Evolutionary conservation across 2,329 filamentous ascomycete genomes (phyloP), one percentile per base, ranked within the genome.

Genomic region (Microsporum canis): DNA sequence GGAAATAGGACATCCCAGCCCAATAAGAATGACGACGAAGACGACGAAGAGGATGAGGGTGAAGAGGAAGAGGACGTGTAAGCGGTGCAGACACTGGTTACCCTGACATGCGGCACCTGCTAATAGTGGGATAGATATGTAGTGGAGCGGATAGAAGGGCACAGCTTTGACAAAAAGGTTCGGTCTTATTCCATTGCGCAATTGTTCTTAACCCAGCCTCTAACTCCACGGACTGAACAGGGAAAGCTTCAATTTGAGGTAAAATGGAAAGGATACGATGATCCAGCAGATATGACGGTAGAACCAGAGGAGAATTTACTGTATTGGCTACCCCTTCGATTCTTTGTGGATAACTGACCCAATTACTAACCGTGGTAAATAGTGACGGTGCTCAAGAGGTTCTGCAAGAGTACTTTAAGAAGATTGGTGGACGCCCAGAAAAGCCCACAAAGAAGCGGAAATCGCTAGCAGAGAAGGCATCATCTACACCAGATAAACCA

Each of bases 201-300:
- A 23, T n/a, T 27, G 8, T 51, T 2, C 47, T 39, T 12, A 10
- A 14, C 12, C 7, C 34, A 1, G 12, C 3, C 14, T 39, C 27
- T 57, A 17, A 57, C 55, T 14, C 3, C 23, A 5, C 23, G 55
- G 12, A 3, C 34, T 38, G 33, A 57, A 47, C 47, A 77, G 75
- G 71, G 71, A 38, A 67, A 67, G 17, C 67, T 79, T 29, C 62
- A 72, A 39, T 71, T 78, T 23, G 64, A 71, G 5, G 76, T 79
- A 34, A 79, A 79, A 65, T 80, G 78, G 78, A 74, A 75, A 63
- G 77, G 75, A 3, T 80, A 78, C 59, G 71, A 75, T 1, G 67
- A 75, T 4, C 70, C 71, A 1, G 64, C 67, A n/a, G 77, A 80
- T 55, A 70, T 72, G 59, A 80, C 78, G 1, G 67, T 73, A 66